Percentiles rank a stretch among this genome's conserved stretches.
These are phyloP conservation scores for Flaveria bidentis DNA, from an alignment of 129 eudicot species.

Conservation along the genomic window DNA sequence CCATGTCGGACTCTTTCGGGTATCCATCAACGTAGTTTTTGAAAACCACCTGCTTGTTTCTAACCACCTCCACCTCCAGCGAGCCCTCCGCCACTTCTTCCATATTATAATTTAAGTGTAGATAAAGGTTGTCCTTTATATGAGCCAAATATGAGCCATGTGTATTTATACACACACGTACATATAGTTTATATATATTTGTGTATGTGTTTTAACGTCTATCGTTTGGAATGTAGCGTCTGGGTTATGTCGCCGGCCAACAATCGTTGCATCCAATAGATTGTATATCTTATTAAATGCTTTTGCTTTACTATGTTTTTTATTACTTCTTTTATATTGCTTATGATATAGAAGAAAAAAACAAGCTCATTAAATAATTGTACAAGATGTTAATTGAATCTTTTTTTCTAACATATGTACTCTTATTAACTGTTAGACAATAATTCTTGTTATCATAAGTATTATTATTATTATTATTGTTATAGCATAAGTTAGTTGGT, in stretches of 20 bases:
- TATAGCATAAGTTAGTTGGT: no score
- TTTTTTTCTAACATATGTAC: no score
- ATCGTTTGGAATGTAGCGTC: conserved; percentile 9
- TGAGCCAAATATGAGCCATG: neutral
- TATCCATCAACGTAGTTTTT: conserved; percentile 31
- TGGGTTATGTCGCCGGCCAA: conserved; percentile 16
- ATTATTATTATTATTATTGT: no score
- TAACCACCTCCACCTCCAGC: conserved; percentile 1
- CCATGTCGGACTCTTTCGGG: conserved; percentile 27
- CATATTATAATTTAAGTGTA: neutral
- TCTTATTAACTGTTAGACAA: no score
- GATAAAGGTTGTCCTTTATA: neutral
- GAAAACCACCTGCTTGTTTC: conserved; percentile 37
- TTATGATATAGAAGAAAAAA: no score
- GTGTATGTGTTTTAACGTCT: neutral
- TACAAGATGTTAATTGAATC: no score
- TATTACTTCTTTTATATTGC: no score
- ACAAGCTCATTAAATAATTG: no score
- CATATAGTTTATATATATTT: neutral
- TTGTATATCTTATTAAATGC: neutral
- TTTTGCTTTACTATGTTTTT: neutral
- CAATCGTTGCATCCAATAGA: conserved; percentile 12
- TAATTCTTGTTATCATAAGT: no score
- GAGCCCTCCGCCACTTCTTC: neutral
- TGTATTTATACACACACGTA: neutral